Percentiles rank a stretch among this genome's conserved stretches.
Conservation (phyloP, 768 basidiomycete species). For the Hygrocybe punicea region DNA sequence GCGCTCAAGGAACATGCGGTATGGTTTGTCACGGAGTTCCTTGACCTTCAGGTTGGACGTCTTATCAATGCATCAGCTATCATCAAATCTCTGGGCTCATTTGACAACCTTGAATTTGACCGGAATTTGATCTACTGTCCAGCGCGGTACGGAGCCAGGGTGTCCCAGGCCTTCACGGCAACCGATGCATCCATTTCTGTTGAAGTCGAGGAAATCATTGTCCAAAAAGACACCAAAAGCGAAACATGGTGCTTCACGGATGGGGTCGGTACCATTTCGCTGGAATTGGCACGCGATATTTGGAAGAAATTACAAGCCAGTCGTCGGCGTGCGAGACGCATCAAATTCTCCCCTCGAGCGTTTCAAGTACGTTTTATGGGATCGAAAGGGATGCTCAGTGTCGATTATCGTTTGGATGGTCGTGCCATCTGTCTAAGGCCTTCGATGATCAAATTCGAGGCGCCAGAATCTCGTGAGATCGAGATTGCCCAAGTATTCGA, state of each 20-base stretch:
- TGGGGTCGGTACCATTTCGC: slow-evolving; percentile 65
- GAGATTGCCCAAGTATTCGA: slow-evolving; percentile 68
- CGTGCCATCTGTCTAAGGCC: slow-evolving; percentile 49
- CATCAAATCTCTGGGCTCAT: slow-evolving; percentile 53
- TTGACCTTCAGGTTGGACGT: slow-evolving; percentile 24
- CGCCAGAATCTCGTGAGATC: slow-evolving; percentile 43
- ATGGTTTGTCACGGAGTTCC: slow-evolving; percentile 64
- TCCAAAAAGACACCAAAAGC: slow-evolving; percentile 35
- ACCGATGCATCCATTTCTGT: slow-evolving; percentile 58
- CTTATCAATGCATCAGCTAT: slow-evolving; percentile 45
- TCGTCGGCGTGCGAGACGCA: slow-evolving; percentile 33
- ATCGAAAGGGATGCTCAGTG: slow-evolving; percentile 61
- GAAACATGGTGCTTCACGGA: slow-evolving; percentile 58
- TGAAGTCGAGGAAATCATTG: slow-evolving; percentile 46
- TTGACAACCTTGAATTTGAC: slow-evolving; percentile 47
- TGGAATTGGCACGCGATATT: slow-evolving; percentile 50
- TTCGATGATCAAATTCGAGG: slow-evolving; percentile 70
- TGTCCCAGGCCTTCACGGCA: slow-evolving; percentile 72
- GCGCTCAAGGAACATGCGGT: slow-evolving; percentile 66
- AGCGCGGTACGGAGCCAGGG: slow-evolving; percentile 66
- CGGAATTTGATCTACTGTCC: slow-evolving; percentile 52
- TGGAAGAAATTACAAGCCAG: slow-evolving; percentile 39
- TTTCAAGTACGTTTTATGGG: slow-evolving; percentile 62
- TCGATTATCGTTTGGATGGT: slow-evolving; percentile 52
- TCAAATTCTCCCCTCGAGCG: slow-evolving; percentile 43